phyloP scores from a whole-genome alignment of 2,329 filamentous ascomycete species.

The Pseudogymnoascus sp. region DNA sequence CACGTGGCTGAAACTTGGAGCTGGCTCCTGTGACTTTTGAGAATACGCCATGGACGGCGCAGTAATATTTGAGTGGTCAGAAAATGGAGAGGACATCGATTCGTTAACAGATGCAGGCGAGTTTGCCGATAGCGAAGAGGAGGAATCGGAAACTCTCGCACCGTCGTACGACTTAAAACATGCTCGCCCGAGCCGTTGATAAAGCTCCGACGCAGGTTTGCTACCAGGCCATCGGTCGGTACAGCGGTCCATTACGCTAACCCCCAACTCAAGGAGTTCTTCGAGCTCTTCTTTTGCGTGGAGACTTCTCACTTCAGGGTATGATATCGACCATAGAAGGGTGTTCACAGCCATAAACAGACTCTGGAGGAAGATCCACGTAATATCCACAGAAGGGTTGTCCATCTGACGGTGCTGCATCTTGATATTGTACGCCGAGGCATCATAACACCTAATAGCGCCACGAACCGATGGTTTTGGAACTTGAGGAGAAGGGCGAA shows the following conservation, averaged over 20 bases:
- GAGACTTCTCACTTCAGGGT: constrained; percentile 67
- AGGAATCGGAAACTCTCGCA: constrained; percentile 36
- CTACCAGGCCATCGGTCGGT: constrained; percentile 90
- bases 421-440: constrained; percentile 71
- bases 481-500: constrained; percentile 85
- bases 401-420: constrained; percentile 75
- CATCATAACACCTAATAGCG: constrained; percentile 74
- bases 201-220: constrained; percentile 73
- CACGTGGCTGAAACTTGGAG: constrained; percentile 50
- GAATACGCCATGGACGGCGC: constrained; percentile 30
- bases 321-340: constrained; percentile 85
- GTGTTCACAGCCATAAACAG: constrained; percentile 91
- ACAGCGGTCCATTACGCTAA: constrained; percentile 72
- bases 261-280: constrained; percentile 60
- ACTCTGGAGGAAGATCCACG: constrained; percentile 85
- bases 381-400: constrained; percentile 69
- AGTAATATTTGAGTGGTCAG: constrained; percentile 33
- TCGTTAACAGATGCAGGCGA: constrained; percentile 33
- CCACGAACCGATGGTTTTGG: constrained; percentile 74
- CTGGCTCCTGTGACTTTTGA: constrained; percentile 29
- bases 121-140: constrained; percentile 40
- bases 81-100: constrained; percentile 39
- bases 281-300: constrained; percentile 71
- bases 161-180: constrained; percentile 82
- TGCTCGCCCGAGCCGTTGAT: constrained; percentile 74